Conservation (phyloP, 768 basidiomycete species). For the Tylopilus rubrobrunneus region DNA sequence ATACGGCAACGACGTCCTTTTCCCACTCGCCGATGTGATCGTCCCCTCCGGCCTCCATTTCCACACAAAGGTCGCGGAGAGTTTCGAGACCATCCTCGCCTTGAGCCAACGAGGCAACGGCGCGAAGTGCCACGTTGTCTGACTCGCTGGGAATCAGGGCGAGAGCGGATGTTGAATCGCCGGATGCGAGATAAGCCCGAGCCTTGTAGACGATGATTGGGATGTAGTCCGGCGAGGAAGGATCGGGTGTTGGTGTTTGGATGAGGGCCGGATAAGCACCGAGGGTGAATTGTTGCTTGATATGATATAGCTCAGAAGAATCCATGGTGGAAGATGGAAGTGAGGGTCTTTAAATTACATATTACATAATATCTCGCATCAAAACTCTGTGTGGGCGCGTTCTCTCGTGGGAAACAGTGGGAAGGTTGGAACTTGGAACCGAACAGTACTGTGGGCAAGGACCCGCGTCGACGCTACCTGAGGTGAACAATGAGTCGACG, state of each 20-base stretch:
- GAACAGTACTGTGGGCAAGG: too few relatives aligned
- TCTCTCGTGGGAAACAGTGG: too few relatives aligned
- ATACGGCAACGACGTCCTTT: conserved; percentile 68
- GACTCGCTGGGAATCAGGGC: conserved; percentile 52
- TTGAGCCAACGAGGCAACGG: conserved; percentile 69
- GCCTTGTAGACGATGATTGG: conserved; percentile 73
- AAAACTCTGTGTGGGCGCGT: too few relatives aligned
- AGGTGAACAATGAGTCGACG: too few relatives aligned
- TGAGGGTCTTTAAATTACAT: not conserved
- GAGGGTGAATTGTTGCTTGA: conserved; percentile 75
- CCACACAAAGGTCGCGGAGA: conserved; percentile 80
- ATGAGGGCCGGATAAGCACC: conserved; percentile 69
- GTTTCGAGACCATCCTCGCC: conserved; percentile 66
- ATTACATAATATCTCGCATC: not conserved
- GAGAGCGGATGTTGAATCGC: conserved; percentile 53
- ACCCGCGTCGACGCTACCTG: too few relatives aligned
- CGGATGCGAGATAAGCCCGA: conserved; percentile 71
- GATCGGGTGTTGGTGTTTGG: conserved; percentile 51
- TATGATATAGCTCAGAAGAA: conserved; percentile 60
- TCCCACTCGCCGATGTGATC: conserved; percentile 62
- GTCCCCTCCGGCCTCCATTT: conserved; percentile 74
- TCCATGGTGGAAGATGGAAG: conserved; percentile 35
- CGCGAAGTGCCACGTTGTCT: conserved; percentile 66
- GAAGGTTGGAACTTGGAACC: too few relatives aligned
- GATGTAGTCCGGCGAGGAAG: conserved; percentile 59